A percentile compares a stretch with the other conserved stretches of the same genome.
Conservation (phyloP, 2,329 filamentous ascomycete species). For the Colletotrichum tropicicola region DNA sequence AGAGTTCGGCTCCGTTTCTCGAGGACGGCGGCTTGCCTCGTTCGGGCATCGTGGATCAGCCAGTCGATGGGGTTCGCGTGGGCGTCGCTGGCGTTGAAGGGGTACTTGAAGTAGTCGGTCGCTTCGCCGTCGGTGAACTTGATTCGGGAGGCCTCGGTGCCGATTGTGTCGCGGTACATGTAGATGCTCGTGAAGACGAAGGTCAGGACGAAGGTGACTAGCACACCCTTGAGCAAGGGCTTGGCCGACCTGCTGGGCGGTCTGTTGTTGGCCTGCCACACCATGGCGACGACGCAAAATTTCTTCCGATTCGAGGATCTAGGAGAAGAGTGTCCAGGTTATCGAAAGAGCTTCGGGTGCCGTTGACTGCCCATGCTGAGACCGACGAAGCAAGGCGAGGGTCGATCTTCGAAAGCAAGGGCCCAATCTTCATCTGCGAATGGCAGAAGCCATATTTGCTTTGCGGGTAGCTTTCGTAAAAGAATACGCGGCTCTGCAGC, state of each 20-base stretch:
- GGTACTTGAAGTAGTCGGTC: slow-evolving; percentile 31
- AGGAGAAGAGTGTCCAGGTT: slow-evolving; percentile 5
- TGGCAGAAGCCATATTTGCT: neutral
- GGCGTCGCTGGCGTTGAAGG: slow-evolving; percentile 31
- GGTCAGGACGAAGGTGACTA: slow-evolving; percentile 15
- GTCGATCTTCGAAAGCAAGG: neutral
- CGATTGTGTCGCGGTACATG: slow-evolving; percentile 30
- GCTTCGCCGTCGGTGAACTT: slow-evolving; percentile 27
- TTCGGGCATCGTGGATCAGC: slow-evolving; percentile 56
- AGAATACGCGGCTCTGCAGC: slow-evolving; percentile 15
- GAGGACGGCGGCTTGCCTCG: slow-evolving; percentile 51
- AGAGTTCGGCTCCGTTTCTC: slow-evolving; percentile 57
- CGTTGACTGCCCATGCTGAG: slow-evolving; percentile 9
- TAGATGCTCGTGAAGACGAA: slow-evolving; percentile 28
- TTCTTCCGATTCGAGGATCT: neutral
- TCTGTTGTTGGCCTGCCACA: slow-evolving; percentile 20
- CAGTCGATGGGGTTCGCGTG: slow-evolving; percentile 58
- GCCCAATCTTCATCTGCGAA: neutral
- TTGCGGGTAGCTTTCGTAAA: slow-evolving; percentile 6
- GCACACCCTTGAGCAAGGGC: slow-evolving; percentile 17
- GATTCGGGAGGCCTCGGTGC: slow-evolving; percentile 12
- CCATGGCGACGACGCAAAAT: slow-evolving; percentile 10
- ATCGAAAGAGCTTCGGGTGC: neutral
- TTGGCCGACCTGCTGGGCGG: slow-evolving; percentile 14
- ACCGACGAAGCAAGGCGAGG: neutral